Percentiles rank a stretch among this genome's conserved stretches.
These are phyloP conservation scores for Hippophae gyantsensis DNA, from an alignment of 306 rosid species.

Conservation along the genomic window DNA sequence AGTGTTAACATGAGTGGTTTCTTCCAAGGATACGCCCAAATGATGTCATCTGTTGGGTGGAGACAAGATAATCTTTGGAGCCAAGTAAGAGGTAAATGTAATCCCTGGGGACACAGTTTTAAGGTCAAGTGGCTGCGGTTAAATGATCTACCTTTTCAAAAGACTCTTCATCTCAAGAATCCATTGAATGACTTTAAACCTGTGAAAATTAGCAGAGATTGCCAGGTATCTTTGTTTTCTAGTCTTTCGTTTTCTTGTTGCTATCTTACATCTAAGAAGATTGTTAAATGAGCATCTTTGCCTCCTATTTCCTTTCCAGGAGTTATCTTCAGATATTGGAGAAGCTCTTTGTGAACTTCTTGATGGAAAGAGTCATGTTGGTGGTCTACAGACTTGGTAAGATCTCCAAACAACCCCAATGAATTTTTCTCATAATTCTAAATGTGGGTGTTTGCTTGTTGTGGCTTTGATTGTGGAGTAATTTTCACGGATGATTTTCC, in stretches of 20 bases:
- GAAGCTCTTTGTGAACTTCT: conserved; percentile 76
- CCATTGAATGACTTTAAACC: conserved; percentile 77
- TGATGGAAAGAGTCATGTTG: conserved; percentile 35
- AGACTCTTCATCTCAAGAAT: conserved; percentile 73
- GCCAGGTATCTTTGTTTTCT: conserved; percentile 46
- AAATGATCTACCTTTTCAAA: conserved; percentile 64
- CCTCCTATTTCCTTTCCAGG: conserved; percentile 36
- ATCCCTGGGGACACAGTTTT: conserved; percentile 76
- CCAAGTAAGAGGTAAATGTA: conserved; percentile 53
- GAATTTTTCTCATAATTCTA: background rate
- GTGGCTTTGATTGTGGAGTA: conserved; percentile 25
- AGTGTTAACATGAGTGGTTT: conserved; percentile 81
- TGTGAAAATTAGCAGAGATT: conserved; percentile 81
- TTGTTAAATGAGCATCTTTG: conserved; percentile 13
- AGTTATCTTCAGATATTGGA: conserved; percentile 66
- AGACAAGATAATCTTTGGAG: conserved; percentile 68
- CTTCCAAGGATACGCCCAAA: conserved; percentile 84
- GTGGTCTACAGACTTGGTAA: conserved; percentile 36
- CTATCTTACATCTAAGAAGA: conserved; percentile 5
- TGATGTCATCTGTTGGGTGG: conserved; percentile 69
- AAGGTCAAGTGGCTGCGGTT: conserved; percentile 64
- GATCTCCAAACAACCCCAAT: conserved; percentile 13
- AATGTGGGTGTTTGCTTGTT: conserved; percentile 13
- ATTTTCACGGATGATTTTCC: conserved; percentile 35
- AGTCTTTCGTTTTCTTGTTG: conserved; percentile 1